Conservation (phyloP, 805 yeast genomes). For the Wickerhamomyces sydowiorum region DNA sequence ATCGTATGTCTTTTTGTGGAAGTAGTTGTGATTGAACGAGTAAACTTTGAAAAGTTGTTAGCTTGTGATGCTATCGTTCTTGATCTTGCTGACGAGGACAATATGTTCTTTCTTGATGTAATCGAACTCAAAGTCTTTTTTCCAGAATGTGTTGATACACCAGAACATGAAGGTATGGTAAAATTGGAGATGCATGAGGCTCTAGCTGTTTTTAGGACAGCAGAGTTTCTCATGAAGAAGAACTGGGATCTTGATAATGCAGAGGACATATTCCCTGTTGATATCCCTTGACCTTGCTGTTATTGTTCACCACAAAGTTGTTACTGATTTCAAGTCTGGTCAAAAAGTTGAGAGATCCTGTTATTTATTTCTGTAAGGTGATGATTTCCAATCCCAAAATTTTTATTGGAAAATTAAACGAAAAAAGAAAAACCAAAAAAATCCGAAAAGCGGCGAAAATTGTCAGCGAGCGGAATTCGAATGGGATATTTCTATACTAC, state of each 20-base stretch:
- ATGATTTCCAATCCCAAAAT: neutral
- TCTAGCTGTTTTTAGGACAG: constrained; percentile 32
- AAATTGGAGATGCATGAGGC: constrained; percentile 15
- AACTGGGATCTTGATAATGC: constrained; percentile 45
- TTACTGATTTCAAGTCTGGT: neutral
- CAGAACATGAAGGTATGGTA: constrained; percentile 9
- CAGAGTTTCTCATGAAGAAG: constrained; percentile 51
- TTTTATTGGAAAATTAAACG: neutral
- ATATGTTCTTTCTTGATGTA: neutral
- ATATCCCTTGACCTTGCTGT: neutral
- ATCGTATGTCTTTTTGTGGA: neutral
- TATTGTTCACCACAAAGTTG: neutral
- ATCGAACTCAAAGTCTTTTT: neutral
- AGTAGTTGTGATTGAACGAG: neutral
- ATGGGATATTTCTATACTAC: too few relatives aligned
- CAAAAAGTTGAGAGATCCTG: neutral
- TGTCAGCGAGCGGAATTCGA: neutral
- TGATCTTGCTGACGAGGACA: too few relatives aligned
- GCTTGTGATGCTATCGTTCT: neutral
- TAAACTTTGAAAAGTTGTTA: neutral
- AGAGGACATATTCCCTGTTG: constrained; percentile 9
- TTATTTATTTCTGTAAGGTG: neutral
- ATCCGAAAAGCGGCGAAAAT: neutral
- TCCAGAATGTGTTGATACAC: neutral
- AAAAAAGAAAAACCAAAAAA: neutral